A percentile compares a stretch with the other conserved stretches of the same genome.
Evolutionary conservation across 257 asterid genomes (phyloP).

Genomic region (Marsdenia floribunda): DNA sequence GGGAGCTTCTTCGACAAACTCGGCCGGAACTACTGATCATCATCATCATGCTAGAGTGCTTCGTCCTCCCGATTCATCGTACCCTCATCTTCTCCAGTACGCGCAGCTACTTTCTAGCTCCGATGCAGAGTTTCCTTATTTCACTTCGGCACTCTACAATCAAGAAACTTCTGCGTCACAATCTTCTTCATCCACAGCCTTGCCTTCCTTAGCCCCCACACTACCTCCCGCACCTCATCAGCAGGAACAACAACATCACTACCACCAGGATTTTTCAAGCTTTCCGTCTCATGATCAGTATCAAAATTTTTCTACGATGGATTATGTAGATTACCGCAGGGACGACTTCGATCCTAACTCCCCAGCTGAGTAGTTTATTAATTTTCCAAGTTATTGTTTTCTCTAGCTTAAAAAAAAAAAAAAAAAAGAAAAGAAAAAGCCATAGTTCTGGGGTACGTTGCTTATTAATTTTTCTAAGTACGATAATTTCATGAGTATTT

Average conservation of each 20-base stretch:
- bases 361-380: conserved; percentile 14
- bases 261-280: not conserved
- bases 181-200: not conserved
- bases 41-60: not conserved
- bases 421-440: not conserved
- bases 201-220: not conserved
- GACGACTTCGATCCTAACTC: conserved; percentile 27
- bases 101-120: conserved; percentile 64
- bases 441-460: not conserved
- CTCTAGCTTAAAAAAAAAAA: too few relatives aligned
- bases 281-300: conserved; percentile 6
- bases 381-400: not conserved
- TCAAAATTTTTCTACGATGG: conserved; percentile 26
- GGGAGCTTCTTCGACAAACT: not conserved
- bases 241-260: conserved; percentile 14
- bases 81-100: conserved; percentile 63
- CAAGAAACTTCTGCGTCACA: conserved; percentile 12
- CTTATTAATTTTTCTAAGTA: not conserved
- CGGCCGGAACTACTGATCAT: not conserved
- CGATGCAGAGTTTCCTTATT: conserved; percentile 57
- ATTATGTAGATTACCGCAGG: conserved; percentile 24
- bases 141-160: conserved; percentile 41
- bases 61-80: conserved; percentile 18
- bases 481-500: too few relatives aligned
- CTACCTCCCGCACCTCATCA: conserved; percentile 2